Conservation (phyloP, 257 asterid genomes). For the Petrea volubilis region DNA sequence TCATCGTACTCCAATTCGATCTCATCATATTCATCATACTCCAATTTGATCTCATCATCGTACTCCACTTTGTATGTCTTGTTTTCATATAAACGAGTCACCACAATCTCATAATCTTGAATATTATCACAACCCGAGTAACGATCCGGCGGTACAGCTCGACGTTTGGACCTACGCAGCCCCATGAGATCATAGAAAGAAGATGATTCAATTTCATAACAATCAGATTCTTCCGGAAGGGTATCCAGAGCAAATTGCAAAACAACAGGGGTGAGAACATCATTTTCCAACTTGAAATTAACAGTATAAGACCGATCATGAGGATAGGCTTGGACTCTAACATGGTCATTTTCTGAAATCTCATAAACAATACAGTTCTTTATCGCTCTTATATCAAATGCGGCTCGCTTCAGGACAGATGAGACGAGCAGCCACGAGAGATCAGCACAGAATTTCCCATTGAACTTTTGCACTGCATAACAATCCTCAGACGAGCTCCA, state of each 20-base stretch:
- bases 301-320: constrained; percentile 35
- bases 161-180: constrained; percentile 80
- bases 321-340: constrained; percentile 18
- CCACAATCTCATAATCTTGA: constrained; percentile 67
- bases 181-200: constrained; percentile 40
- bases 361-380: constrained; percentile 62
- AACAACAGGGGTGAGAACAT: constrained; percentile 40
- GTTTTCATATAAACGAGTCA: constrained; percentile 67
- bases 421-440: constrained; percentile 80
- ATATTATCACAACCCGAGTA: constrained; percentile 64
- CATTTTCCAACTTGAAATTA: constrained; percentile 70
- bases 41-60: constrained; percentile 17
- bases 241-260: constrained; percentile 30
- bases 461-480: constrained; percentile 51
- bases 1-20: constrained; percentile 30
- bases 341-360: constrained; percentile 42
- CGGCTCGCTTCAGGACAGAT: constrained; percentile 56
- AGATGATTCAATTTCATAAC: constrained; percentile 36
- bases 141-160: constrained; percentile 73
- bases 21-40: constrained; percentile 31
- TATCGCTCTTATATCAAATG: constrained; percentile 63
- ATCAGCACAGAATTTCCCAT: constrained; percentile 64
- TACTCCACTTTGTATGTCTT: constrained; percentile 29
- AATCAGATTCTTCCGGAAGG: constrained; percentile 27
- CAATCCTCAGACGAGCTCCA: constrained; percentile 85